phyloP scores from a whole-genome alignment of 441 rosid species.

The Bocquillonia castaneifolia region DNA sequence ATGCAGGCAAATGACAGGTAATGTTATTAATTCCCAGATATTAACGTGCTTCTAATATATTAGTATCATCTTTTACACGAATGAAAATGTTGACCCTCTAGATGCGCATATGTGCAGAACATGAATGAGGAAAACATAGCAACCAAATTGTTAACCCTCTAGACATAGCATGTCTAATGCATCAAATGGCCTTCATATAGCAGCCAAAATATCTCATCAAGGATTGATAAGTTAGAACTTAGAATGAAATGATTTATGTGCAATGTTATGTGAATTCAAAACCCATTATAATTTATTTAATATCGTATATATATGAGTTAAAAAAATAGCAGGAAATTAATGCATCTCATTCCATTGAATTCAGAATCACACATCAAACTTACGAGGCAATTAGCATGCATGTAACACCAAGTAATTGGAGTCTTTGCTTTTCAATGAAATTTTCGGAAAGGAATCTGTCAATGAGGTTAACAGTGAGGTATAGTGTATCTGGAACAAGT shows the following conservation, averaged over 20 bases:
- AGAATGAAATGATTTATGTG: background rate
- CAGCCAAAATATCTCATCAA: background rate
- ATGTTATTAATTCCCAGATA: background rate
- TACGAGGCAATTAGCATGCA: conserved; percentile 99
- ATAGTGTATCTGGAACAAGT: conserved; percentile 88
- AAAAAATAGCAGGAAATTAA: background rate
- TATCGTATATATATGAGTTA: background rate
- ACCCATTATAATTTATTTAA: background rate
- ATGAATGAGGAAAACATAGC: background rate
- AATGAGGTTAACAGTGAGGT: conserved; percentile 84
- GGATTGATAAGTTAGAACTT: background rate
- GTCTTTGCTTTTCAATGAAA: conserved; percentile 68
- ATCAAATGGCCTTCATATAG: background rate
- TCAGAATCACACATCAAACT: conserved; percentile 30
- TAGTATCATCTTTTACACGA: conserved; percentile 6
- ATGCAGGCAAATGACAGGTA: background rate
- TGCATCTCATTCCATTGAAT: conserved; percentile 7
- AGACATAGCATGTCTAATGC: background rate
- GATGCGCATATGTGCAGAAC: background rate
- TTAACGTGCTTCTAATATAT: background rate
- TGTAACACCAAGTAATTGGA: conserved; percentile 88
- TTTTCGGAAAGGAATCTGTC: conserved; percentile 78
- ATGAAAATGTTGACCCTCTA: background rate
- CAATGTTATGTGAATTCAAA: background rate
- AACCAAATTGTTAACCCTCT: too few species aligned